Base-by-base conservation (phyloP, 176 grass and related monocot species). In the Musa acuminata region DNA sequence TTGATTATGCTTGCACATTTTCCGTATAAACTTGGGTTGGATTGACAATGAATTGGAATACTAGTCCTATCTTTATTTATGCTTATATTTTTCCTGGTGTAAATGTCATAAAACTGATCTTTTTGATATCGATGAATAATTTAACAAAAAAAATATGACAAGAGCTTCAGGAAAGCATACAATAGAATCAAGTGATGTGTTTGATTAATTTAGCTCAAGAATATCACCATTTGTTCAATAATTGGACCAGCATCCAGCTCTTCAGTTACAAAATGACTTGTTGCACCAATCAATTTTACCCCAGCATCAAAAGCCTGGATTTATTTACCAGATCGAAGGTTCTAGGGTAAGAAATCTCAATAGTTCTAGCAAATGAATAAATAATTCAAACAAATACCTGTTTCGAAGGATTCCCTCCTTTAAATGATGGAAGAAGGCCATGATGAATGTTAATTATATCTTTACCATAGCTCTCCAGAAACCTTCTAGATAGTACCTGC, bases 391-490 rank as follows among this genome's bases (percentile, higher is more conserved):
- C 63, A 16, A 23, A 58, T 57, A 97, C 94, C 90, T 97, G 94
- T 82, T 86, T 89, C 13, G 94, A 92, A 69, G 94, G 94, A 82
- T 79, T 75, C 16, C 94, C 90, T 75, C 94, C 94, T 80, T 90
- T 97, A 72, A 97, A 97, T 0, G 94, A 97, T 70, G 94, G 94
- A 91, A 97, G 94, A 74, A 97, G 90, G 25, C 94, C 94, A 87
- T 97, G 94, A 71, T 97, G 94, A 75, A 97, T 97, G 54, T 97
- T 97, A 52, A 97, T 91, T 75, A 97, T 72, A 76, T 97, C 94
- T 93, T 93, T 97, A 63, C 87, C 84, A 80, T 97, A 97, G 19
- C 79, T 73, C 69, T 92, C 79, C 64, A 97, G 71, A 87, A 97
- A 91, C 53, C 64, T 81, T 78, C 83, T 81, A 49, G 94, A 93